Evolutionary conservation across 164 flowering plant genomes (phyloP), one percentile per base, ranked within the genome.

Genomic region (Chimonanthus praecox): DNA sequence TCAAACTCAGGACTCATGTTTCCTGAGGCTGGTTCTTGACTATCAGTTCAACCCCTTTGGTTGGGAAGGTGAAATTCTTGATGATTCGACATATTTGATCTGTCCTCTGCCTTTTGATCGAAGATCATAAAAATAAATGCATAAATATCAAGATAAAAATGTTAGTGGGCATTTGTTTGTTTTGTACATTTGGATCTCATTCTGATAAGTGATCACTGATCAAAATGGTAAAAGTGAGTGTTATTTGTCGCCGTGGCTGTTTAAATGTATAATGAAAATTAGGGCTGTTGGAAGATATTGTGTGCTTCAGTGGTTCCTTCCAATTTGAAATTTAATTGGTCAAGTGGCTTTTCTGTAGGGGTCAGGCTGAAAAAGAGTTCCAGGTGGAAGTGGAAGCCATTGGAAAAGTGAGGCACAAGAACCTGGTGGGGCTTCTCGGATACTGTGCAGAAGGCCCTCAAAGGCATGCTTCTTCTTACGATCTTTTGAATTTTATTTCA

Each of bases 321-420:
- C 16, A 11, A 13, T 13, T 54, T 54, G 60, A 54, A 3, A 13
- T 13, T n/a, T 54, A 54, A 63, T 8, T 63, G 44, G 21, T 6
- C 66, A 63, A 63, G 11, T 66, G 4, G 49, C 49, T 75, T 71
- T 33, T 71, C 62, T 67, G 71, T 73, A 92, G 98, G 84, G 97
- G 98, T 48, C 98, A 94, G 76, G 98, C 98, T 20, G 95, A 91
- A 82, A 87, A 82, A 82, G 98, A 94, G 80, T 94, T 94, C 82
- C 87, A 82, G 81, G 92, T 91, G 71, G 98, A 94, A 83, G 97
- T 94, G 65, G 98, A 94, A 83, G 98, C 94, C 74, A 94, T 94
- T 72, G 98, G 98, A 8, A 90, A 88, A 86, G 98, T 94, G 58
- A 87, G 86, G 83, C 98, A 94, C 75, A 94, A 92, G 80, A 91